Conservation (phyloP, 1,139 yeast genomes). For the Candida sp. region DNA sequence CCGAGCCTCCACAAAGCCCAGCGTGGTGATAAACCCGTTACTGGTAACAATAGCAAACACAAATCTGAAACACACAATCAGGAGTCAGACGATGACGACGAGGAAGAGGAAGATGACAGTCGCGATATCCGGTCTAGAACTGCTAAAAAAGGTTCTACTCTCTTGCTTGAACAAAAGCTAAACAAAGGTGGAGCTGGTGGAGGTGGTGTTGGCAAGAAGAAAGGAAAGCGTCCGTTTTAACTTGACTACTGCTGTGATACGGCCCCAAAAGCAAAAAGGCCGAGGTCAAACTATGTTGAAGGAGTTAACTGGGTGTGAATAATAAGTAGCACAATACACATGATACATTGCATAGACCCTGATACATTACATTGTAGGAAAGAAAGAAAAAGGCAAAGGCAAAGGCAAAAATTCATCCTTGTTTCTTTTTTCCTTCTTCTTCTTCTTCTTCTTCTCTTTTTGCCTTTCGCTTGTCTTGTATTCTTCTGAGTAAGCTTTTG, state of each 20-base stretch:
- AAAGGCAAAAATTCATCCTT: too few relatives aligned
- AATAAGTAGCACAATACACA: too few relatives aligned
- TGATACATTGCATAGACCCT: too few relatives aligned
- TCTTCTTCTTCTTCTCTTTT: too few relatives aligned
- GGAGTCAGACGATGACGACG: constrained; percentile 1
- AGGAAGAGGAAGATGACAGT: constrained; percentile 14
- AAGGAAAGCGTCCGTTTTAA: constrained; percentile 24
- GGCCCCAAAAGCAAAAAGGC: not conserved
- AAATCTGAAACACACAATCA: not conserved
- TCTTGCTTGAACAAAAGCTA: constrained; percentile 14
- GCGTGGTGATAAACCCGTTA: not conserved
- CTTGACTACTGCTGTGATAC: constrained; percentile 8
- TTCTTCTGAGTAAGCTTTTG: not conserved
- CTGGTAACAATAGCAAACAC: not conserved
- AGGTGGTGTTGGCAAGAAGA: constrained; percentile 9
- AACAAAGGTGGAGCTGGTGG: constrained; percentile 1
- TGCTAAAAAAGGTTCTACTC: constrained; percentile 19
- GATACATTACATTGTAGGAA: too few relatives aligned
- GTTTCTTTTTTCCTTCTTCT: not conserved
- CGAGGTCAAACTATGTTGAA: not conserved
- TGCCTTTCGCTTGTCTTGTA: too few relatives aligned
- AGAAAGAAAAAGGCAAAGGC: too few relatives aligned
- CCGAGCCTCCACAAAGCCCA: not conserved
- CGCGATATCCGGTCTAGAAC: constrained; percentile 13
- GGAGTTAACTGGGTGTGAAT: not conserved